Conservation (phyloP, 805 yeast genomes). For the Monosporozyma yasuniensis region DNA sequence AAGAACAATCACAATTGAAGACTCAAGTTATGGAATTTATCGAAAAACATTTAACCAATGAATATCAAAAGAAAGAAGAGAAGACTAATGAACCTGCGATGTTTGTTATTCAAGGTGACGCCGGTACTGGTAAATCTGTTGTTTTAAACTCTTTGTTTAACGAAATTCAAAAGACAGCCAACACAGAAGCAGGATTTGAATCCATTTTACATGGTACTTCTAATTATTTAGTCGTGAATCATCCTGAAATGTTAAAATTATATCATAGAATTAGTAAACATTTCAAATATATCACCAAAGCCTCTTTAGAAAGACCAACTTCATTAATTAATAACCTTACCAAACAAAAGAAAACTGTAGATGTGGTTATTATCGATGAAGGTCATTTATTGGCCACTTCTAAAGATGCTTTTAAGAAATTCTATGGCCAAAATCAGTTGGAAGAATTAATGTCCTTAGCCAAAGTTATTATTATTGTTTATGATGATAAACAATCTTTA, state of each 20-base stretch:
- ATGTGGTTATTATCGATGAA: constrained; percentile 38
- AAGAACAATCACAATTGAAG: constrained; percentile 32
- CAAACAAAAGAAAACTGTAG: constrained; percentile 27
- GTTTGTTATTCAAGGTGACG: constrained; percentile 40
- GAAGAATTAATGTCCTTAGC: constrained; percentile 33
- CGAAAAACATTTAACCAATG: constrained; percentile 14
- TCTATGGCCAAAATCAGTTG: constrained; percentile 37
- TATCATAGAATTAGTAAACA: constrained; percentile 33
- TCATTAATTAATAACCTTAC: constrained; percentile 32
- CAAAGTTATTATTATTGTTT: constrained; percentile 36
- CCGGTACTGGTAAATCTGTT: constrained; percentile 42
- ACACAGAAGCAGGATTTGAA: constrained; percentile 5
- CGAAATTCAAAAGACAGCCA: constrained; percentile 32
- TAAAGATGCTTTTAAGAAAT: constrained; percentile 38
- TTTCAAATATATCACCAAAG: constrained; percentile 32
- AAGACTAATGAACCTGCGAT: constrained; percentile 22
- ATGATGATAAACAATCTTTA: constrained; percentile 38
- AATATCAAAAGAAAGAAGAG: constrained; percentile 10
- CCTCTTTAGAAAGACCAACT: constrained; percentile 39
- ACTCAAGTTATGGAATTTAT: constrained; percentile 26
- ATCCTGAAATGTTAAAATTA: constrained; percentile 41
- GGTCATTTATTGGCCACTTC: constrained; percentile 38
- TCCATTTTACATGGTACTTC: constrained; percentile 25
- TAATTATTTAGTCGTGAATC: constrained; percentile 37
- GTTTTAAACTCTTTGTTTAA: constrained; percentile 36